A percentile compares a stretch with the other conserved stretches of the same genome.
Conservation (phyloP, 2,329 filamentous ascomycete genomes). For the Tolypocladium sp. region DNA sequence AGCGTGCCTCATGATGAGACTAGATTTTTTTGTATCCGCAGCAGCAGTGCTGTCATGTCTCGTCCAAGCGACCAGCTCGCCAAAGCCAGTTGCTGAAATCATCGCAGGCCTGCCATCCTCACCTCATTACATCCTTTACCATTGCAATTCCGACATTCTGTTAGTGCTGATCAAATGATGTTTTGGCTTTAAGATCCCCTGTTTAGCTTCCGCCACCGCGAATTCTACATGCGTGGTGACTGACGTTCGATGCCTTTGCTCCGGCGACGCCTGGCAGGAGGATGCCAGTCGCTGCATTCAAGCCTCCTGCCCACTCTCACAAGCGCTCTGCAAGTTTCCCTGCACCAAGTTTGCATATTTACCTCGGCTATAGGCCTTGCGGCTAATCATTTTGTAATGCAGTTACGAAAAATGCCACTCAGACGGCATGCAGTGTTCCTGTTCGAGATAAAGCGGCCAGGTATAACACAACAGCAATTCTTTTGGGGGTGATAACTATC, state of each 20-base stretch:
- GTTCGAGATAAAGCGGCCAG: neutral
- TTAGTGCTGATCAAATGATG: no score
- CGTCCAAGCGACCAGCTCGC: no score
- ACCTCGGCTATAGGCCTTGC: neutral
- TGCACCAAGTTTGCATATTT: no score
- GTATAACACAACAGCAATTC: neutral
- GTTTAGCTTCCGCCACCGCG: neutral
- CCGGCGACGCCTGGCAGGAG: neutral
- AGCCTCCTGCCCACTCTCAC: neutral
- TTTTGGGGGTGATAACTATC: slow-evolving; percentile 4
- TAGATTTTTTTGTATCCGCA: no score
- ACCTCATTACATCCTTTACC: no score
- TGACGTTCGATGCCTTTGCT: neutral
- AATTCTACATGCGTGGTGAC: neutral
- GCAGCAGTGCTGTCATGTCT: no score
- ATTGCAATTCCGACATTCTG: no score
- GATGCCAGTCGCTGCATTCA: neutral
- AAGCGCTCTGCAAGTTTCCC: neutral
- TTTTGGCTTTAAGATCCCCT: neutral
- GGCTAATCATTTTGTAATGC: neutral
- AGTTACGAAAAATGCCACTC: slow-evolving; percentile 1
- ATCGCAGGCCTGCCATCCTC: no score
- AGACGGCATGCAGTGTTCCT: neutral
- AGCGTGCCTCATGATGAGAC: no score
- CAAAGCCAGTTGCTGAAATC: no score